Evolutionary conservation across 352 stramenopile species (phyloP).

Genomic region (Globisporangium spiculum): DNA sequence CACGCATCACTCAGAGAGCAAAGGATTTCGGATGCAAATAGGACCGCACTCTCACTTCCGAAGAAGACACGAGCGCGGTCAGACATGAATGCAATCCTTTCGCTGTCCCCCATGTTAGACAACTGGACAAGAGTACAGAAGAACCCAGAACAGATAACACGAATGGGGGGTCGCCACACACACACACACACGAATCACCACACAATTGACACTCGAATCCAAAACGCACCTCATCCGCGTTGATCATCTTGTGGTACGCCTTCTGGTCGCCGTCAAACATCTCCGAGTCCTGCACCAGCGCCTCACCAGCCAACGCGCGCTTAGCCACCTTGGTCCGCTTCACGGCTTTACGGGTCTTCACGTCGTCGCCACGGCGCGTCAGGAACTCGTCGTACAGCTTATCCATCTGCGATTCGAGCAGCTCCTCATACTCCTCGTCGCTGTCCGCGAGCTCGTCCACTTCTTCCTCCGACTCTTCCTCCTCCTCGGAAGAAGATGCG

Average conservation of each 20-base stretch:
- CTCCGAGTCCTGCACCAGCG: conserved; percentile 70
- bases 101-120: conserved; percentile 88
- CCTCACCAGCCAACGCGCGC: conserved; percentile 74
- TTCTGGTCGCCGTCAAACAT: conserved; percentile 83
- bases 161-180: conserved; percentile 55
- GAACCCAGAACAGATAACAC: conserved; percentile 91
- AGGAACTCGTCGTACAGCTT: conserved; percentile 84
- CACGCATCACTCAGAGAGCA: conserved; percentile 6
- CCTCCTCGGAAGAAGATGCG: conserved; percentile 39
- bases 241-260: conserved; percentile 86
- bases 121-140: conserved; percentile 89
- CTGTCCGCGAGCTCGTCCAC: conserved; percentile 51
- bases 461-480: conserved; percentile 31
- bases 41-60: conserved; percentile 44
- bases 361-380: conserved; percentile 68
- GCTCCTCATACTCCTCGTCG: conserved; percentile 76
- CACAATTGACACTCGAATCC: conserved; percentile 10
- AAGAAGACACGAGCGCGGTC: conserved; percentile 40
- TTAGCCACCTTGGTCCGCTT: conserved; percentile 87
- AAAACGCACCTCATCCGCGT: conserved; percentile 77
- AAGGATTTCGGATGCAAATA: conserved; percentile 71
- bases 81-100: conserved; percentile 84
- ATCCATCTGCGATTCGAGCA: conserved; percentile 83
- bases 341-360: conserved; percentile 80
- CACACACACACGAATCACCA: conserved; percentile 19